These are phyloP conservation scores for Pseudonitzschia multiseries DNA, from an alignment of 108 stramenopile genomes.

Conservation along the genomic window DNA sequence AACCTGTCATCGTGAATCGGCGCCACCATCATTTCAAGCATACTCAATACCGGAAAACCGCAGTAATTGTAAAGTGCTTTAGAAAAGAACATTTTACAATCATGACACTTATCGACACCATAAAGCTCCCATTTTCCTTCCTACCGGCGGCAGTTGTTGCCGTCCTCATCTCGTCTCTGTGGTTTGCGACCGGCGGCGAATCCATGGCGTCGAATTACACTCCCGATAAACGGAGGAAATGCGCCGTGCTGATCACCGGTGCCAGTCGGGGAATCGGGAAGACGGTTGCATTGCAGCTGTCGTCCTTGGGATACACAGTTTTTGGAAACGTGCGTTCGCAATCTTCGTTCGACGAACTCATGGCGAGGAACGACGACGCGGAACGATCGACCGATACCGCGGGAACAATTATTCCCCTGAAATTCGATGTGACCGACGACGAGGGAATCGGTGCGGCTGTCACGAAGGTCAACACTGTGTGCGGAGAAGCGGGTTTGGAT, in stretches of 20 bases:
- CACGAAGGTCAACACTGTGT: background rate
- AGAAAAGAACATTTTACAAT: no score
- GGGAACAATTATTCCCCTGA: background rate
- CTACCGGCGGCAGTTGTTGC: no score
- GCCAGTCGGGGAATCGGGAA: conserved; percentile 80
- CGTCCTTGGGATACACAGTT: conserved; percentile 22
- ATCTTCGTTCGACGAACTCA: background rate
- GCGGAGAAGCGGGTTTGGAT: background rate
- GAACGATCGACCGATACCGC: background rate
- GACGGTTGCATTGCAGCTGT: conserved; percentile 15
- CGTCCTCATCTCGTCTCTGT: no score
- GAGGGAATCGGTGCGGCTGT: conserved; percentile 5
- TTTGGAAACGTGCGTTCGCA: conserved; percentile 14
- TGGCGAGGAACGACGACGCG: background rate
- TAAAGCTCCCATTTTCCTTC: no score
- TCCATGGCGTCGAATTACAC: background rate
- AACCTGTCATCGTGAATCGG: no score
- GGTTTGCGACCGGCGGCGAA: no score
- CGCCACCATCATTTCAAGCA: no score
- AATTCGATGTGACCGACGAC: conserved; percentile 17
- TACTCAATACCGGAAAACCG: no score
- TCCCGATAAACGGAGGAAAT: conserved; percentile 19
- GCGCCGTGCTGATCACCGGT: conserved; percentile 70
- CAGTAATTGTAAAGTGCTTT: no score
- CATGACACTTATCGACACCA: no score